Evolutionary conservation across 805 yeast genomes (phyloP).

Genomic region (Candida hispaniensis): DNA sequence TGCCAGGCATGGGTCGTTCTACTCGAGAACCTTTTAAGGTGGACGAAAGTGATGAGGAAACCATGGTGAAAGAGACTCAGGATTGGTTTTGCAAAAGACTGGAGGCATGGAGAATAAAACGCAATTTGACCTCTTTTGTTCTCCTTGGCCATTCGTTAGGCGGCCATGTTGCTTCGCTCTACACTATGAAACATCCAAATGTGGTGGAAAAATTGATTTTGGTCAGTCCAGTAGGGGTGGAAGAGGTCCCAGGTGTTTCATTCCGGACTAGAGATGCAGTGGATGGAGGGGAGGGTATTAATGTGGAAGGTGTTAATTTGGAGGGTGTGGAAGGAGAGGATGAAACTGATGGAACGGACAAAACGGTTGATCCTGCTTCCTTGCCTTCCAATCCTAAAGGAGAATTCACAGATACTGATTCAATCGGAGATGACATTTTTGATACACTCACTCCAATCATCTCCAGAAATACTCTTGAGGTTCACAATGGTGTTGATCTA

Average conservation of each 20-base stretch:
- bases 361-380: too few relatives aligned
- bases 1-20: constrained; percentile 64
- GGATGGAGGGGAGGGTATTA: too few relatives aligned
- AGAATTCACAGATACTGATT: constrained; percentile 8
- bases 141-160: constrained; percentile 73
- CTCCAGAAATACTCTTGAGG: constrained; percentile 31
- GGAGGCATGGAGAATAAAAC: constrained; percentile 50
- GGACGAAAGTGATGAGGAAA: constrained; percentile 10
- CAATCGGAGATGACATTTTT: constrained; percentile 16
- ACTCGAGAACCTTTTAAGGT: constrained; percentile 37
- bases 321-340: too few relatives aligned
- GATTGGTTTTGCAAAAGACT: constrained; percentile 40
- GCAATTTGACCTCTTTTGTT: constrained; percentile 44
- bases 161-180: constrained; percentile 58
- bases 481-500: constrained; percentile 33
- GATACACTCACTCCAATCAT: constrained; percentile 12
- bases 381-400: constrained; percentile 1
- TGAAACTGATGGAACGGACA: too few relatives aligned
- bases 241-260: constrained; percentile 42
- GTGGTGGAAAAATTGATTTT: constrained; percentile 45
- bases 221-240: constrained; percentile 72
- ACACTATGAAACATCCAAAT: constrained; percentile 48
- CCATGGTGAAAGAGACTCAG: constrained; percentile 24
- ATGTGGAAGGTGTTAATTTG: too few relatives aligned
- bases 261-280: too few relatives aligned